These are phyloP conservation scores for Candida coquimbonensis DNA, from an alignment of 805 yeast species.

Conservation along the genomic window DNA sequence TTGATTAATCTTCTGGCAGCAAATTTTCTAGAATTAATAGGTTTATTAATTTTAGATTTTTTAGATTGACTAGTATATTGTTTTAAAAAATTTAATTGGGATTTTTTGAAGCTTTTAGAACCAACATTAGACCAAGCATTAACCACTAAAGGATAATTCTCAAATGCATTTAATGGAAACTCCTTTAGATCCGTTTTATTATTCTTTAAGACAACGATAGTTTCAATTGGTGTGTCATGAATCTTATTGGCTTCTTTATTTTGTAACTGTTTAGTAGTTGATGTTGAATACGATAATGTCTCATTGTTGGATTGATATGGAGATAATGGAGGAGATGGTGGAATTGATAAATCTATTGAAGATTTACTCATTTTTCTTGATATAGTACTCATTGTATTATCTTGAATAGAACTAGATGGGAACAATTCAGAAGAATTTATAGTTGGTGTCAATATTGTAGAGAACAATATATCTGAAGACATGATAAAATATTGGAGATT, in stretches of 20 bases:
- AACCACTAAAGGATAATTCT: conserved; percentile 40
- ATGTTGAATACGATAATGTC: background rate
- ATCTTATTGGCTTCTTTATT: conserved; percentile 12
- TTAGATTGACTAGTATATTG: conserved; percentile 32
- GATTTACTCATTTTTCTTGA: conserved; percentile 22
- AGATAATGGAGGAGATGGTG: conserved; percentile 42
- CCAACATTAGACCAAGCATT: conserved; percentile 44
- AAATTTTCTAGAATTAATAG: conserved; percentile 14
- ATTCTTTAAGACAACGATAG: conserved; percentile 11
- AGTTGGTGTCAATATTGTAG: conserved; percentile 22
- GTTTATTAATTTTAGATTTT: conserved; percentile 22
- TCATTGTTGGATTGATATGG: conserved; percentile 27
- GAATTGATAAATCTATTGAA: conserved; percentile 27
- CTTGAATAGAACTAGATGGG: background rate
- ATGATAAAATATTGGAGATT: background rate
- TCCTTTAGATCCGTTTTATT: conserved; percentile 17
- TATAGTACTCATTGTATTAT: conserved; percentile 7
- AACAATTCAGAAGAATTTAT: conserved; percentile 7
- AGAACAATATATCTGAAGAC: conserved; percentile 6
- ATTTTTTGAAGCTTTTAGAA: conserved; percentile 36
- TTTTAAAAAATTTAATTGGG: conserved; percentile 45
- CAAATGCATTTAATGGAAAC: conserved; percentile 43
- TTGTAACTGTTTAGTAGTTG: conserved; percentile 16
- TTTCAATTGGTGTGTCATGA: conserved; percentile 8
- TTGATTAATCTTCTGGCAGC: conserved; percentile 21